Base-by-base conservation (phyloP, 139 green algal species). In the Desmodesmus armatus region DNA sequence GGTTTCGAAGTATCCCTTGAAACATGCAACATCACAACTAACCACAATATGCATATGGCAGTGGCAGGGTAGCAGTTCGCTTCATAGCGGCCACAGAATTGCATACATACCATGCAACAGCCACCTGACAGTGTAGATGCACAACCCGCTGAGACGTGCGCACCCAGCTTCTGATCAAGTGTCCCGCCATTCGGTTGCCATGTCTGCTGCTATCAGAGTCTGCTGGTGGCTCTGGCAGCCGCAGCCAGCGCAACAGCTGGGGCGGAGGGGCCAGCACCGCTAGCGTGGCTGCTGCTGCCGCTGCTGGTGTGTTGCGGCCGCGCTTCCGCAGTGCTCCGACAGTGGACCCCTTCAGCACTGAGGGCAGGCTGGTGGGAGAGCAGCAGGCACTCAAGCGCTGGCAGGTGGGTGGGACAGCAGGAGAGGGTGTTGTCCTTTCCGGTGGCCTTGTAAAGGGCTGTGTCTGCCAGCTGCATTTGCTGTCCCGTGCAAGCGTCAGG, bases 321-420 rank as follows among this genome's bases (percentile, higher is more conserved):
- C 60, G 73, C 2, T 80, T 80, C 44, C 47, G 47, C 67, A 47
- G 47, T 66, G 73, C 73, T 31, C 73, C 73, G 3, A 40, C 73
- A 15, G 41, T 31, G 6, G 93, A 96, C 79, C 93, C 93, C 0
- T 96, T 93, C 93, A 85, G 91, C 2, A 92, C 83, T 5, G 88
- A 94, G 43, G 83, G 79, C n/a, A 76, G 67, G 63, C 60, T 91
- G 63, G 89, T 87, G 33, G 35, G 40, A 31, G 89, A 94, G 81
- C 87, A 90, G 77, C 81, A 92, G 43, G 72, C 84, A 74, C 84
- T 89, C 76, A 60, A 86, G 60, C 63, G 47, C n/a, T 80, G 81
- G 80, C 87, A 92, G 80, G 89, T 81, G 37, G 4, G 65, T 31
- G 29, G 39, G 62, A 31, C 40, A 35, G 69, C n/a, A 9, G 44